These are phyloP conservation scores for Tulasnella sp. DNA, from an alignment of 768 basidiomycete species.

Conservation along the genomic window DNA sequence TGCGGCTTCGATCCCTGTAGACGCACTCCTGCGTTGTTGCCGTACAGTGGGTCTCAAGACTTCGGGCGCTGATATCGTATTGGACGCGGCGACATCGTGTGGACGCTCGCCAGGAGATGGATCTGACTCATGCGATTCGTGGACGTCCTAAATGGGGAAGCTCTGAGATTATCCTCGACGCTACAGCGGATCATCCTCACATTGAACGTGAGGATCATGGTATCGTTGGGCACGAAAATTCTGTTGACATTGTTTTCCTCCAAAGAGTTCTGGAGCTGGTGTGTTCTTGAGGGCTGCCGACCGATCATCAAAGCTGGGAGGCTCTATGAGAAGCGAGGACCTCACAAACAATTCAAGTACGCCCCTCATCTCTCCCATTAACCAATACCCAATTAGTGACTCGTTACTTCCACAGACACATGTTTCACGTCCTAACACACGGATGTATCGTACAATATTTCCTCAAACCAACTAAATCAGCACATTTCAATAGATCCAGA, in stretches of 20 bases:
- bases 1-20: conserved; percentile 30
- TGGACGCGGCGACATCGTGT: conserved; percentile 69
- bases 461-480: conserved; percentile 44
- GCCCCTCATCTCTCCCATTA: conserved; percentile 24
- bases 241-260: conserved; percentile 41
- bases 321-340: conserved; percentile 58
- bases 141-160: background rate
- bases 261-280: conserved; percentile 74
- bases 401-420: conserved; percentile 35
- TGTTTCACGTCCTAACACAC: conserved; percentile 61
- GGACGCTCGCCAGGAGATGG: conserved; percentile 75
- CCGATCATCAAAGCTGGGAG: conserved; percentile 65
- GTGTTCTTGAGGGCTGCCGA: conserved; percentile 67
- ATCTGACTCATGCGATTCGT: conserved; percentile 32
- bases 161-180: conserved; percentile 3
- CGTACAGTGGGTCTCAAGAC: conserved; percentile 74
- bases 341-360: conserved; percentile 69
- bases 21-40: conserved; percentile 54
- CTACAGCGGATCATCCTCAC: background rate
- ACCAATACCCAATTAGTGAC: background rate
- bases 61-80: conserved; percentile 59
- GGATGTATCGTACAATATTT: conserved; percentile 67
- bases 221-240: background rate
- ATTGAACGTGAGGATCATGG: background rate
- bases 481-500: conserved; percentile 47